phyloP scores from a whole-genome alignment of 2,329 filamentous ascomycete genomes.

The Pestalotiopsis fici region DNA sequence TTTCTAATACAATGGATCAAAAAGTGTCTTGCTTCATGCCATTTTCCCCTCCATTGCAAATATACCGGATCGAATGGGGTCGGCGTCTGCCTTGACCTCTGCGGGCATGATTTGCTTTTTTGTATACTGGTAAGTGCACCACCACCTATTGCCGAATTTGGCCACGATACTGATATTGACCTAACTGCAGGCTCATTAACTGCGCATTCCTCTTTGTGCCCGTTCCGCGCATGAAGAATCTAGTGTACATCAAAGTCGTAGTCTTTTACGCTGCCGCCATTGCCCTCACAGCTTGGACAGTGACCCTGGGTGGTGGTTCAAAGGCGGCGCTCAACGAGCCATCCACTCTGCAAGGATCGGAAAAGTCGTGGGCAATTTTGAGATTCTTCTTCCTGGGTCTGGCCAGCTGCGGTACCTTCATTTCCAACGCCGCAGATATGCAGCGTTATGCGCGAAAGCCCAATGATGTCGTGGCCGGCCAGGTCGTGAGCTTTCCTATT shows the following conservation, averaged over 20 bases:
- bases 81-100: conserved; percentile 38
- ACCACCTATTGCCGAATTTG: background rate
- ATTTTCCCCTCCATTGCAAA: conserved; percentile 40
- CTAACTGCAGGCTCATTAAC: background rate
- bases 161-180: background rate
- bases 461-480: conserved; percentile 39
- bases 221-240: conserved; percentile 11
- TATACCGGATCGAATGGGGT: conserved; percentile 39
- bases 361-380: conserved; percentile 36
- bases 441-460: conserved; percentile 41
- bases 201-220: background rate
- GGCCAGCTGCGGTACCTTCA: conserved; percentile 36
- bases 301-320: conserved; percentile 31
- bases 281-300: conserved; percentile 27
- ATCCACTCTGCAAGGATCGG: conserved; percentile 30
- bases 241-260: conserved; percentile 25
- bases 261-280: conserved; percentile 19
- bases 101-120: conserved; percentile 38
- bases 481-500: conserved; percentile 40
- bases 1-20: conserved; percentile 20
- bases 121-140: background rate
- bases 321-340: conserved; percentile 25
- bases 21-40: conserved; percentile 14
- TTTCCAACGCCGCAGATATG: conserved; percentile 42
- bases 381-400: conserved; percentile 37